These are phyloP conservation scores for Podospora comata DNA, from an alignment of 495 filamentous ascomycete genomes.

Conservation along the genomic window DNA sequence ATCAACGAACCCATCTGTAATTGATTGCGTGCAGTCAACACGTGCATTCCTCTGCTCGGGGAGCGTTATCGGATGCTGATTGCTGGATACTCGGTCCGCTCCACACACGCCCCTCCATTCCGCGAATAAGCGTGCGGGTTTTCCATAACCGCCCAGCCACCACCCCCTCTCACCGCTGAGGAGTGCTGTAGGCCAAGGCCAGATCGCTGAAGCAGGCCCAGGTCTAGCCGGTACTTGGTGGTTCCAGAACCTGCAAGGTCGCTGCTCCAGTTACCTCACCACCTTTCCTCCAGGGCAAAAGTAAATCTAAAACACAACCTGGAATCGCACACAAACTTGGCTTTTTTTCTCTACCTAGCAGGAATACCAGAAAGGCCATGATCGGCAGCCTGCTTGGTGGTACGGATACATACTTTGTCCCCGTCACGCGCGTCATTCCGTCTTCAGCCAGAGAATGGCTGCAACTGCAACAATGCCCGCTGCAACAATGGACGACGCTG, in stretches of 20 bases:
- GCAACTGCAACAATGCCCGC: constrained; percentile 7
- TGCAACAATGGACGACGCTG: constrained; percentile 46
- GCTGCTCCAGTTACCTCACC: constrained; percentile 2
- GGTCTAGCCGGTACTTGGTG: not conserved
- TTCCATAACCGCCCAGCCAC: not conserved
- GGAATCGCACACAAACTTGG: not conserved
- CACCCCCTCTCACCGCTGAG: constrained; percentile 1
- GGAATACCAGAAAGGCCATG: constrained; percentile 16
- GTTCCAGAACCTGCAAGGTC: not conserved
- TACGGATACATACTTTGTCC: constrained; percentile 14
- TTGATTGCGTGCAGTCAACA: constrained; percentile 1
- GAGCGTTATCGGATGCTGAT: not conserved
- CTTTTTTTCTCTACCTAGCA: not conserved
- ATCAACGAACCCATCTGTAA: not conserved
- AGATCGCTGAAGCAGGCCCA: constrained; percentile 4
- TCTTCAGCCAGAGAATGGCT: constrained; percentile 9
- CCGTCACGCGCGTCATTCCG: constrained; percentile 26
- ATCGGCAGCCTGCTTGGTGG: constrained; percentile 13
- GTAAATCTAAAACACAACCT: not conserved
- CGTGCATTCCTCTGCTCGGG: not conserved
- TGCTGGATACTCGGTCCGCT: not conserved
- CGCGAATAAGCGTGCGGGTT: not conserved
- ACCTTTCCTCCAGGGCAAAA: not conserved
- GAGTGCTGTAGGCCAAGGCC: not conserved
- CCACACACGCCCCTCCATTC: not conserved